Base-by-base conservation (phyloP, 2,329 filamentous ascomycete genomes). In the Eurotiales sp. region DNA sequence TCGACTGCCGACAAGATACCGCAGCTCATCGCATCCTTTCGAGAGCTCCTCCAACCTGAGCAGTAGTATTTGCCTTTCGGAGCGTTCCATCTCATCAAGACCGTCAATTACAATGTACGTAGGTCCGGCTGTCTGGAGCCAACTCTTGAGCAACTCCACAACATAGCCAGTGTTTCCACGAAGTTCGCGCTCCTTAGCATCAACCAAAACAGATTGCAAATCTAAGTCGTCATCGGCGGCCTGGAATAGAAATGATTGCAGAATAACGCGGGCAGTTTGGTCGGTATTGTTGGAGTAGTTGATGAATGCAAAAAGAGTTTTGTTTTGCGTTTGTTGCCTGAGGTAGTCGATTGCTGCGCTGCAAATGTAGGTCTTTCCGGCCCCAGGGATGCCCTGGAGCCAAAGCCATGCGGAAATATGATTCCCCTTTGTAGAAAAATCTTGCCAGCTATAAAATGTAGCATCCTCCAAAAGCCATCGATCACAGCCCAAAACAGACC, bases 31-130 rank as follows among this genome's bases (percentile, higher is more conserved):
- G 5, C 5, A 37, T 37, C 34, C 34, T 37, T 37, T 37, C 34
- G 34, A 37, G 34, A 37, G 34, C 34, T 37, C 34, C 5, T 37
- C 34, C 34, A 37, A 37, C 12, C 17, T 37, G 7, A 7, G 34
- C n/a, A 36, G 52, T 58, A 14, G 30, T 27, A 23, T 58, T 37
- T 10, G 40, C 46, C 12, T 56, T 25, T 7, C 48, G 43, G 5
- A 56, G 27, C 29, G 61, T 37, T 51, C 55, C 3, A 64, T 63
- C 53, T 67, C 64, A 48, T 67, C 64, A 8, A 66, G 30, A 3
- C 65, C 65, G 52, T 67, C 64, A 14, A 67, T 22, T 27, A 65
- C 51, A 14, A 66, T 29, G 41, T 56, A 65, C 7, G 51, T 53
- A 30, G 47, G 53, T 4, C 55, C 61, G 34, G 34, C 34, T 37